Evolutionary conservation across 192 early-diverging fungal species (phyloP).

Genomic region (Coemansia sp.): DNA sequence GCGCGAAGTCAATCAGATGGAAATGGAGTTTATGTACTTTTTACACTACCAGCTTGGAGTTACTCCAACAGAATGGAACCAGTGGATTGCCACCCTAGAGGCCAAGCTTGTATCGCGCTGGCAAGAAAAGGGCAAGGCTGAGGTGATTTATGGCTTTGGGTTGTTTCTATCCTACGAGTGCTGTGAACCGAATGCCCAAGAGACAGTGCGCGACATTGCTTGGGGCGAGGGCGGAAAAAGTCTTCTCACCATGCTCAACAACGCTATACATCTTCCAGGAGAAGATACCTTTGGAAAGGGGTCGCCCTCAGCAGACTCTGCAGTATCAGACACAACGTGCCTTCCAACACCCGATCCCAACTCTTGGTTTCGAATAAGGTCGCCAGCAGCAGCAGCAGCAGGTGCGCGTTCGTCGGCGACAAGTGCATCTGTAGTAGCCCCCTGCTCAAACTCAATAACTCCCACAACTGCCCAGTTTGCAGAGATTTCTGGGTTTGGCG

Average conservation of each 20-base stretch:
- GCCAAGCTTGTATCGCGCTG: conserved; percentile 56
- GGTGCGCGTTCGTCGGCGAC: conserved; percentile 7
- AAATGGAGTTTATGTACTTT: conserved; percentile 63
- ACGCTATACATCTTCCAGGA: conserved; percentile 39
- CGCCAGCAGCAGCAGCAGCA: conserved; percentile 23
- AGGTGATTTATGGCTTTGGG: conserved; percentile 49
- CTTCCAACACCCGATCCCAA: conserved; percentile 51
- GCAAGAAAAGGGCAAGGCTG: conserved; percentile 54
- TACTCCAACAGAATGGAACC: conserved; percentile 57
- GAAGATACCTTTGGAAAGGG: conserved; percentile 24
- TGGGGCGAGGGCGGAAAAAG: conserved; percentile 56
- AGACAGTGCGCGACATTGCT: conserved; percentile 52
- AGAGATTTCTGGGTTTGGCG: conserved; percentile 14
- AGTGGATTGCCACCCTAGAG: conserved; percentile 57
- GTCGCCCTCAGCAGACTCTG: conserved; percentile 51
- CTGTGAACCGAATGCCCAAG: conserved; percentile 48
- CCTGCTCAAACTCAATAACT: conserved; percentile 37
- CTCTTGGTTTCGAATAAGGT: conserved; percentile 48
- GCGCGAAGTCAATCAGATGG: conserved; percentile 67
- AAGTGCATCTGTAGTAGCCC: conserved; percentile 11
- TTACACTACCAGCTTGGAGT: conserved; percentile 58
- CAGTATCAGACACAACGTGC: conserved; percentile 49
- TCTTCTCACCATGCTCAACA: conserved; percentile 43
- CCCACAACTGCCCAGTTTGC: conserved; percentile 35
- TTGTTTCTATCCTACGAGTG: conserved; percentile 54